These are phyloP conservation scores for Crithidia brevicula DNA, from an alignment of 208 protist species.

Conservation along the genomic window DNA sequence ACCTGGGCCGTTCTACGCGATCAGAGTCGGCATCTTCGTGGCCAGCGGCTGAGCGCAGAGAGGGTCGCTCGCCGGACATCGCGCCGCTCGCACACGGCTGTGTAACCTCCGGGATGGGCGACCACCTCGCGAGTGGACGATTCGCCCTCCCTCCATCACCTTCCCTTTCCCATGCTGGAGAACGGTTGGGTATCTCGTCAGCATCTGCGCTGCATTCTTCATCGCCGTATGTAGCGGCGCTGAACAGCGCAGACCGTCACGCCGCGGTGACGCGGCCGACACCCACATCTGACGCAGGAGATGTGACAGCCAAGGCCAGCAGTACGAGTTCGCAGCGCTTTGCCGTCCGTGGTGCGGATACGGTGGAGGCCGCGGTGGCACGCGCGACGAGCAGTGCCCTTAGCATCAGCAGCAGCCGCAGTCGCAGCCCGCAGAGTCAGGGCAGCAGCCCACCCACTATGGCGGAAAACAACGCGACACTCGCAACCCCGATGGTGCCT, in stretches of 20 bases:
- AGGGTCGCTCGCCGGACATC: neutral
- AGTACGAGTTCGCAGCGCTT: slow-evolving; percentile 25
- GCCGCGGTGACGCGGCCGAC: neutral
- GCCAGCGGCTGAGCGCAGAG: slow-evolving; percentile 1
- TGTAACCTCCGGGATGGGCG: neutral
- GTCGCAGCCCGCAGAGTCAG: too few relatives aligned
- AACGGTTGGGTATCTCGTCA: too few relatives aligned
- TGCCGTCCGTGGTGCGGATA: slow-evolving; percentile 9
- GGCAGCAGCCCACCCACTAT: too few relatives aligned
- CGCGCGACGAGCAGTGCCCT: too few relatives aligned
- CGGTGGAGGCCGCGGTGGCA: neutral
- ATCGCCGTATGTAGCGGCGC: neutral
- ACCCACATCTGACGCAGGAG: too few relatives aligned
- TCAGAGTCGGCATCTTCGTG: slow-evolving; percentile 10
- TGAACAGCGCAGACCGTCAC: neutral
- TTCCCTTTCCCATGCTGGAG: too few relatives aligned
- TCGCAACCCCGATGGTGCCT: neutral
- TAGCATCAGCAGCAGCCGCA: neutral
- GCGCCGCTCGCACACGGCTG: neutral
- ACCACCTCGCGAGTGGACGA: neutral
- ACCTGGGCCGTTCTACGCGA: slow-evolving; percentile 2
- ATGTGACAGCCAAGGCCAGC: too few relatives aligned
- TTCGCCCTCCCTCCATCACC: slow-evolving; percentile 15
- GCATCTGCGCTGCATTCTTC: neutral
- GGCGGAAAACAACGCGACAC: too few relatives aligned